phyloP scores from a whole-genome alignment of 106 monocot species.

The Acorus gramineus region DNA sequence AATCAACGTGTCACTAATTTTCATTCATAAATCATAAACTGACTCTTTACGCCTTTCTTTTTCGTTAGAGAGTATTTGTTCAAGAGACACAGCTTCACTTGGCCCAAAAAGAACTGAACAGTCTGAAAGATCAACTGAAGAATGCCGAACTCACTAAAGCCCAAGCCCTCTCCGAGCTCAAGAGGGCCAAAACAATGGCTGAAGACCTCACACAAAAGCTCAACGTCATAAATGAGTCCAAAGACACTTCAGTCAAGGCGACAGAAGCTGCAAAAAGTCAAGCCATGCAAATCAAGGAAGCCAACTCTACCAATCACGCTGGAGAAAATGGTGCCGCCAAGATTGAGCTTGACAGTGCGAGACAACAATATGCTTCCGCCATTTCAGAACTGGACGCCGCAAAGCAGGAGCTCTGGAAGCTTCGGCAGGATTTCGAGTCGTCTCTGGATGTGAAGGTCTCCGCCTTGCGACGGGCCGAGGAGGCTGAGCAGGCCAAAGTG shows the following conservation, averaged over 20 bases:
- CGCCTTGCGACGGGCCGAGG: slow-evolving; percentile 43
- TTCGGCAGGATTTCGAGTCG: slow-evolving; percentile 38
- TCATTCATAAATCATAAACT: too few species aligned
- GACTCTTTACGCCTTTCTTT: neutral
- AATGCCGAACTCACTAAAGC: slow-evolving; percentile 17
- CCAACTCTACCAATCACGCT: slow-evolving; percentile 5
- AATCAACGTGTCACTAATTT: too few species aligned
- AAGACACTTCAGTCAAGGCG: slow-evolving; percentile 8
- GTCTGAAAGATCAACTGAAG: slow-evolving; percentile 15
- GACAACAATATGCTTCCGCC: slow-evolving; percentile 18
- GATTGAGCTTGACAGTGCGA: slow-evolving; percentile 35
- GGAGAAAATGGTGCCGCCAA: slow-evolving; percentile 13
- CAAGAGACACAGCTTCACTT: slow-evolving; percentile 18
- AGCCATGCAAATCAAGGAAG: slow-evolving; percentile 30
- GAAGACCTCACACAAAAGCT: slow-evolving; percentile 17
- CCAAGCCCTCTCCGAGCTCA: slow-evolving; percentile 13
- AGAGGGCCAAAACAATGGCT: slow-evolving; percentile 13
- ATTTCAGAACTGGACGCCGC: slow-evolving; percentile 15
- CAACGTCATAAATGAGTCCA: slow-evolving; percentile 12
- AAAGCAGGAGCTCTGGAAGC: slow-evolving; percentile 18
- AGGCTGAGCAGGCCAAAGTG: slow-evolving; percentile 32
- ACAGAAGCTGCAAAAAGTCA: slow-evolving; percentile 21
- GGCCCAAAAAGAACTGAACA: slow-evolving; percentile 18
- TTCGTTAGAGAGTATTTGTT: slow-evolving; percentile 5
- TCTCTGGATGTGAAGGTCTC: slow-evolving; percentile 35